These are phyloP conservation scores for Arthrobotrys megalospora DNA, from an alignment of 2,329 filamentous ascomycete species.

Conservation along the genomic window DNA sequence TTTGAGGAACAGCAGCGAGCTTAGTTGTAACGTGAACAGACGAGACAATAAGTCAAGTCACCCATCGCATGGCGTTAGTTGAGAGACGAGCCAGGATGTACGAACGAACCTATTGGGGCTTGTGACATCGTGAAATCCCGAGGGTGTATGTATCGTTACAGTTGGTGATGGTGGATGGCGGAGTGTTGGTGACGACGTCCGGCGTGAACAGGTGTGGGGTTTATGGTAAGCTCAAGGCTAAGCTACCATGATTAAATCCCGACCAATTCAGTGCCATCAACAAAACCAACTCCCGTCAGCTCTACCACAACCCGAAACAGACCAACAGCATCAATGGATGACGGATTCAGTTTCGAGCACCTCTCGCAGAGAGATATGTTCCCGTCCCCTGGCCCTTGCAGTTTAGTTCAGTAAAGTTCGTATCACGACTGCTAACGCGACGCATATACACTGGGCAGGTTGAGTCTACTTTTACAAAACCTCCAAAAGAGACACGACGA, in stretches of 20 bases:
- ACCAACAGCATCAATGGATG: conserved; percentile 19
- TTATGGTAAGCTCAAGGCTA: conserved; percentile 17
- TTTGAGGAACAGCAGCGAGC: background rate
- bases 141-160: conserved; percentile 3
- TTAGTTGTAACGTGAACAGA: conserved; percentile 5
- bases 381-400: background rate
- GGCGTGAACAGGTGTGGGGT: conserved; percentile 47
- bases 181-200: conserved; percentile 28
- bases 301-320: background rate
- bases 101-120: conserved; percentile 58
- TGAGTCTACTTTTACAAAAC: conserved; percentile 61
- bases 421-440: background rate
- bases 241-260: conserved; percentile 6
- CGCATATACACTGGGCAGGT: conserved; percentile 60
- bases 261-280: background rate
- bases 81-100: background rate
- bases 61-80: background rate
- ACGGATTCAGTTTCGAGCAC: conserved; percentile 1
- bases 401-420: background rate
- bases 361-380: conserved; percentile 30
- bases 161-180: conserved; percentile 9
- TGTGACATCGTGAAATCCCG: conserved; percentile 58
- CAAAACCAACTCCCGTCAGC: conserved; percentile 5
- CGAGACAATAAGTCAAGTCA: background rate
- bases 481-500: conserved; percentile 61